Conservation (phyloP, 495 filamentous ascomycete genomes). For the Oidiodendron maius region DNA sequence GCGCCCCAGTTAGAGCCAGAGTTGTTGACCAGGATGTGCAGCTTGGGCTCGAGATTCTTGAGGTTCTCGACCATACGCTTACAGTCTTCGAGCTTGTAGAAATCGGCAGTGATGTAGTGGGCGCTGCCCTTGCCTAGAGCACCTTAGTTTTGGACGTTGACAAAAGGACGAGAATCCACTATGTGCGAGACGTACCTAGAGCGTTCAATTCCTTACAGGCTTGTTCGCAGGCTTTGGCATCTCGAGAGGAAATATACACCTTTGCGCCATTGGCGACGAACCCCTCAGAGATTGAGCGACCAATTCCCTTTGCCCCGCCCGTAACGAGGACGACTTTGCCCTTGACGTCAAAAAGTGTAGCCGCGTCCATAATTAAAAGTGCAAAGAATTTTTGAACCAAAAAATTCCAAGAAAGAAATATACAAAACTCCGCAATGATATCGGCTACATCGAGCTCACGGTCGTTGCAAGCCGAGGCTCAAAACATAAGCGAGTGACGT, state of each 20-base stretch:
- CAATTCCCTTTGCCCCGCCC: slow-evolving; percentile 56
- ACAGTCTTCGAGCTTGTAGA: slow-evolving; percentile 69
- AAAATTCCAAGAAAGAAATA: too few relatives aligned
- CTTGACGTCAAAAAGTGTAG: slow-evolving; percentile 24
- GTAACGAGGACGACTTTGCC: slow-evolving; percentile 38
- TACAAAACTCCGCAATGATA: too few relatives aligned
- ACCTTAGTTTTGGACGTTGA: too few relatives aligned
- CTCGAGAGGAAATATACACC: slow-evolving; percentile 78
- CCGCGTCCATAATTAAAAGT: slow-evolving; percentile 18
- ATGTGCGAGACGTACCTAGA: slow-evolving; percentile 38
- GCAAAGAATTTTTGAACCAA: too few relatives aligned
- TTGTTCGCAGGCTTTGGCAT: slow-evolving; percentile 52
- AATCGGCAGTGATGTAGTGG: slow-evolving; percentile 60
- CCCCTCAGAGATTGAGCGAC: slow-evolving; percentile 76
- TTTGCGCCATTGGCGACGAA: slow-evolving; percentile 75
- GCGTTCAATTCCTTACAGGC: slow-evolving; percentile 56
- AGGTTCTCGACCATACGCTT: slow-evolving; percentile 59
- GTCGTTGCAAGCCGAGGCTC: too few relatives aligned
- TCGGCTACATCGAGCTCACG: too few relatives aligned
- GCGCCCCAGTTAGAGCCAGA: slow-evolving; percentile 71
- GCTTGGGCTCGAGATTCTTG: slow-evolving; percentile 53
- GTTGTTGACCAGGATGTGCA: slow-evolving; percentile 79
- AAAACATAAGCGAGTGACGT: too few relatives aligned
- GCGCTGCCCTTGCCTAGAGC: slow-evolving; percentile 47
- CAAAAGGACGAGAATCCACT: too few relatives aligned